Conservation (phyloP, 73 alveolate species). For the Stentor coeruleus region DNA sequence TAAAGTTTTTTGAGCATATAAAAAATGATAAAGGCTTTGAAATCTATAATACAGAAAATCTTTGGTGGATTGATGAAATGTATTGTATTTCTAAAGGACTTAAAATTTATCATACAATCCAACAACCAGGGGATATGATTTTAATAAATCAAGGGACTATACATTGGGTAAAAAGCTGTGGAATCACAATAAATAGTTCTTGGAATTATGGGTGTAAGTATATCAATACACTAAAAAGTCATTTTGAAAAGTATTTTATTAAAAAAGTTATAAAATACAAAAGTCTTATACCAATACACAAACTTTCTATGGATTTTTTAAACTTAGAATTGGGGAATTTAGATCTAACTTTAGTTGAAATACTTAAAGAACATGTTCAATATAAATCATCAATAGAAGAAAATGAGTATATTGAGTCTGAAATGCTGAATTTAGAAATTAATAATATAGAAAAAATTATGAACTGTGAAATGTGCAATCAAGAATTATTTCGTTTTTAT, state of each 20-base stretch:
- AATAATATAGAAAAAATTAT: not conserved
- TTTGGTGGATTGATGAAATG: conserved; percentile 52
- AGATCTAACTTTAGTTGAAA: not conserved
- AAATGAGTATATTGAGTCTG: not conserved
- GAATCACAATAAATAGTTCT: conserved; percentile 57
- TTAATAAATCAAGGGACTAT: conserved; percentile 56
- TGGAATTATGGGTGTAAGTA: conserved; percentile 61
- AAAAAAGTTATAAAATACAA: conserved; percentile 45
- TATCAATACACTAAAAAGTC: conserved; percentile 27
- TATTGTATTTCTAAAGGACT: conserved; percentile 43
- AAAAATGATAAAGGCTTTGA: conserved; percentile 35
- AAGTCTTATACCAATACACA: conserved; percentile 46
- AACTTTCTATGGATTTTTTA: conserved; percentile 46
- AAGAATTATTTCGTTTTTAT: not conserved
- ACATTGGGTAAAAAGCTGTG: conserved; percentile 68
- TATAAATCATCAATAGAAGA: not conserved
- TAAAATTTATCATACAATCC: conserved; percentile 37
- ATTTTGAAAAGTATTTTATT: conserved; percentile 40
- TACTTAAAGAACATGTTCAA: not conserved
- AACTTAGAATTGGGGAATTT: conserved; percentile 37
- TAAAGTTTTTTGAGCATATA: conserved; percentile 37
- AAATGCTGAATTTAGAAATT: not conserved
- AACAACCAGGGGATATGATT: conserved; percentile 55
- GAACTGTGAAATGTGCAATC: not conserved
- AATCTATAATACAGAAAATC: conserved; percentile 54